A percentile compares a stretch with the other conserved stretches of the same genome.
These are phyloP conservation scores for Plasmodium falciparum DNA, from an alignment of 169 alveolate genomes.

Conservation along the genomic window DNA sequence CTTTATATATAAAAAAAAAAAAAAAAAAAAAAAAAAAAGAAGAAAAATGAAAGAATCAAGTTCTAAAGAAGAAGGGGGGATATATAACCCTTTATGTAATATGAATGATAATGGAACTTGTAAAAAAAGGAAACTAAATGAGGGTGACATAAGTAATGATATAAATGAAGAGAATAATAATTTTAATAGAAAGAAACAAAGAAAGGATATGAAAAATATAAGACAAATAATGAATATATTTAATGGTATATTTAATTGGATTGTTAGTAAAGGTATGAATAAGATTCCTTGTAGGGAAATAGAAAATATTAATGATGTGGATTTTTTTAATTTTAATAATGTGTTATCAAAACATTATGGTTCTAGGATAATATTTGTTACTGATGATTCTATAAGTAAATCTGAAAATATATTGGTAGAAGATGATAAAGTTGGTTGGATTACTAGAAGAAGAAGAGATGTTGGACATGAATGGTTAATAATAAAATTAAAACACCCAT, in stretches of 20 bases:
- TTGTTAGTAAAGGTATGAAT: slow-evolving; percentile 21
- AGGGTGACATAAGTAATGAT: slow-evolving; percentile 1
- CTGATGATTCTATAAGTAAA: slow-evolving; percentile 64
- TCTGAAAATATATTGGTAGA: slow-evolving; percentile 55
- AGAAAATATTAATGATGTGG: slow-evolving; percentile 36
- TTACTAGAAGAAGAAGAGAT: slow-evolving; percentile 76
- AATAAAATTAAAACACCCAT: slow-evolving; percentile 41
- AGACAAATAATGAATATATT: slow-evolving; percentile 39
- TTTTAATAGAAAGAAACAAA: slow-evolving; percentile 17
- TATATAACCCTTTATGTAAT: slow-evolving; percentile 1
- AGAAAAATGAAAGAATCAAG: slow-evolving; percentile 22
- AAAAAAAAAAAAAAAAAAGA: slow-evolving; percentile 9
- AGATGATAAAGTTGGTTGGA: slow-evolving; percentile 63
- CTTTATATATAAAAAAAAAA: background rate
- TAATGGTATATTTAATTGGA: slow-evolving; percentile 59
- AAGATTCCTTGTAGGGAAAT: slow-evolving; percentile 68
- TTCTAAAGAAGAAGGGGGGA: slow-evolving; percentile 6
- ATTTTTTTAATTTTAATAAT: slow-evolving; percentile 56
- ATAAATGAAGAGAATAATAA: slow-evolving; percentile 8
- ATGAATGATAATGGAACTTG: slow-evolving; percentile 7
- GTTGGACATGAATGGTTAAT: slow-evolving; percentile 76
- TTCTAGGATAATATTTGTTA: slow-evolving; percentile 43
- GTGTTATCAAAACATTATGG: slow-evolving; percentile 63
- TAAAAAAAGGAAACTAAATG: slow-evolving; percentile 28
- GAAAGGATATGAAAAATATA: background rate